phyloP scores from a whole-genome alignment of 306 rosid species.

The Quercus engelmannii region DNA sequence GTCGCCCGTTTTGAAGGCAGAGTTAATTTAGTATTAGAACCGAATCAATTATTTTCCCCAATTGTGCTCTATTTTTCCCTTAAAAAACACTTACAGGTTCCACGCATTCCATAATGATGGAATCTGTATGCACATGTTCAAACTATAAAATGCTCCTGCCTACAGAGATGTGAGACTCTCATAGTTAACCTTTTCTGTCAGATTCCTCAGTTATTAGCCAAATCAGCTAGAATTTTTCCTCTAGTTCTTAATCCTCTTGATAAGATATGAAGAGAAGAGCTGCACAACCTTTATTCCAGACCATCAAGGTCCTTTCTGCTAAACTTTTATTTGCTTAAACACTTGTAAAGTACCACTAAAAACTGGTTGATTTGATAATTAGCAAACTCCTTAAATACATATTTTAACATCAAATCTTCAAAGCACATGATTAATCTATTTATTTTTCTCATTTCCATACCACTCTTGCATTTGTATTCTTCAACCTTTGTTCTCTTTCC shows the following conservation, averaged over 20 bases:
- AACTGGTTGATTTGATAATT: not conserved
- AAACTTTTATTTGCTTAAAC: not conserved
- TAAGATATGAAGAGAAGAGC: not conserved
- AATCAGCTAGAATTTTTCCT: not conserved
- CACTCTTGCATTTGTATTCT: not conserved
- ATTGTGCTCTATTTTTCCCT: not conserved
- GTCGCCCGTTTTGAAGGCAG: not conserved
- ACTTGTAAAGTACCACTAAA: not conserved
- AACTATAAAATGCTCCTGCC: not conserved
- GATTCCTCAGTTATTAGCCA: not conserved
- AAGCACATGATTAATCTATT: not conserved
- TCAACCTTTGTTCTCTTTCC: not conserved
- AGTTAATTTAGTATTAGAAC: constrained; percentile 2
- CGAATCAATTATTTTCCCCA: constrained; percentile 2
- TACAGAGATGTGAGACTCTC: not conserved
- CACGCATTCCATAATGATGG: not conserved
- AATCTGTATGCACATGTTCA: not conserved
- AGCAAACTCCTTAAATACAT: not conserved
- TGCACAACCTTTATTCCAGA: not conserved
- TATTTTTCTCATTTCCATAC: too few relatives aligned
- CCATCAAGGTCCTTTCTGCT: not conserved
- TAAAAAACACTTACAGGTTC: too few relatives aligned
- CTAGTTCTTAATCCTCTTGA: not conserved
- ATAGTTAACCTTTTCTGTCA: not conserved
- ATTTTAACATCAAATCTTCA: not conserved